Conservation (phyloP, 2,329 filamentous ascomycete species). For the Diplodia mutila region DNA sequence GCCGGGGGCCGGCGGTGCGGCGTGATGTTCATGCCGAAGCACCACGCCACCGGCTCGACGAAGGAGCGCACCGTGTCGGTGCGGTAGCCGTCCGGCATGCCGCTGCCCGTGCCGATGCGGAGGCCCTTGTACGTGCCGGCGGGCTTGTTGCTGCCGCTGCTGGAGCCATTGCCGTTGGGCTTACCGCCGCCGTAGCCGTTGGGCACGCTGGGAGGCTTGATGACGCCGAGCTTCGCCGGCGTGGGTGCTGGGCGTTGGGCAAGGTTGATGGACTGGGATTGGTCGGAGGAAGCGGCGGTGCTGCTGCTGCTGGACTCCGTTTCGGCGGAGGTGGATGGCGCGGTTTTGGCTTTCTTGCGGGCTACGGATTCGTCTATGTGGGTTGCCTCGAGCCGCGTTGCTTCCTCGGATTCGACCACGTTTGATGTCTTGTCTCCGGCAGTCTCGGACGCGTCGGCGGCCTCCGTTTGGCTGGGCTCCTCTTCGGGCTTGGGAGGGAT, state of each 20-base stretch:
- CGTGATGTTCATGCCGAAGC: conserved; percentile 59
- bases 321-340: conserved; percentile 29
- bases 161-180: conserved; percentile 29
- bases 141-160: conserved; percentile 27
- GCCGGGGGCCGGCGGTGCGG: conserved; percentile 52
- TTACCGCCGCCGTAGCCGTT: conserved; percentile 30
- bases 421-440: neutral
- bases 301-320: neutral
- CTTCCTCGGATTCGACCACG: neutral
- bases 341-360: conserved; percentile 46
- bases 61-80: conserved; percentile 60
- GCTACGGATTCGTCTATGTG: conserved; percentile 28
- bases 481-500: conserved; percentile 37
- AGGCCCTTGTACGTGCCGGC: conserved; percentile 59
- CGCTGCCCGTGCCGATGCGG: conserved; percentile 59
- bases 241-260: conserved; percentile 12
- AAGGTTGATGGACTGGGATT: conserved; percentile 19
- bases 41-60: conserved; percentile 61
- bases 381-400: conserved; percentile 9
- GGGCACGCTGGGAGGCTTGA: conserved; percentile 36
- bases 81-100: conserved; percentile 63
- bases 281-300: neutral
- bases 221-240: conserved; percentile 28
- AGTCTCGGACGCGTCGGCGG: conserved; percentile 2
- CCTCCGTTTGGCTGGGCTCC: conserved; percentile 32